phyloP scores from a whole-genome alignment of 768 basidiomycete species.

The Tulasnella sp. region DNA sequence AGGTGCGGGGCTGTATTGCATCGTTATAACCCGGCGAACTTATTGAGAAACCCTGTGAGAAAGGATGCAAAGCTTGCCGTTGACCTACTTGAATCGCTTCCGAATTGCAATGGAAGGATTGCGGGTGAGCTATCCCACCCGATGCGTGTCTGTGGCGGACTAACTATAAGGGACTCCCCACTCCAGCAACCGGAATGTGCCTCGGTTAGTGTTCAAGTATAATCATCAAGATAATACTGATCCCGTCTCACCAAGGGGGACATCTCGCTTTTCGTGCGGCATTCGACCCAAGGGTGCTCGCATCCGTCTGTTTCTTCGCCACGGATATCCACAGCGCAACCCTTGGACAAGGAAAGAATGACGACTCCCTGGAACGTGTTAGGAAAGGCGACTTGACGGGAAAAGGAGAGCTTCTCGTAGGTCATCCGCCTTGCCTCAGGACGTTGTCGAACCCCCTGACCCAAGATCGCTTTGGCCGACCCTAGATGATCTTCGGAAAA shows the following conservation, averaged over 20 bases:
- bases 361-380: slow-evolving; percentile 67
- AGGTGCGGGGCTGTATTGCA: slow-evolving; percentile 34
- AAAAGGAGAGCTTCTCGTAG: slow-evolving; percentile 74
- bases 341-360: slow-evolving; percentile 67
- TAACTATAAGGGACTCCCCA: slow-evolving; percentile 17
- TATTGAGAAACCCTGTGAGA: neutral
- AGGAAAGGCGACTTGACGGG: slow-evolving; percentile 58
- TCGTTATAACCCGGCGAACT: neutral
- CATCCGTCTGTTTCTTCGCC: slow-evolving; percentile 88
- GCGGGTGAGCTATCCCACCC: slow-evolving; percentile 40
- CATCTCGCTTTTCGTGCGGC: slow-evolving; percentile 46
- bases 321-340: slow-evolving; percentile 86
- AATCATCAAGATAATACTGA: neutral
- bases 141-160: slow-evolving; percentile 24
- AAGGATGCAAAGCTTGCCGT: slow-evolving; percentile 70
- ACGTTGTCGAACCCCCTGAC: neutral
- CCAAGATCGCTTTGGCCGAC: neutral
- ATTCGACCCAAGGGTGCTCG: slow-evolving; percentile 69
- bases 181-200: slow-evolving; percentile 76
- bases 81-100: slow-evolving; percentile 56
- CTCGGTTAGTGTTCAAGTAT: slow-evolving; percentile 34
- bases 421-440: slow-evolving; percentile 25
- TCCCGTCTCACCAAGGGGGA: neutral
- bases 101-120: slow-evolving; percentile 85
- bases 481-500: slow-evolving; percentile 91